Base-by-base conservation (phyloP, 176 grass and related monocot species). In the Elymus sibiricus region DNA sequence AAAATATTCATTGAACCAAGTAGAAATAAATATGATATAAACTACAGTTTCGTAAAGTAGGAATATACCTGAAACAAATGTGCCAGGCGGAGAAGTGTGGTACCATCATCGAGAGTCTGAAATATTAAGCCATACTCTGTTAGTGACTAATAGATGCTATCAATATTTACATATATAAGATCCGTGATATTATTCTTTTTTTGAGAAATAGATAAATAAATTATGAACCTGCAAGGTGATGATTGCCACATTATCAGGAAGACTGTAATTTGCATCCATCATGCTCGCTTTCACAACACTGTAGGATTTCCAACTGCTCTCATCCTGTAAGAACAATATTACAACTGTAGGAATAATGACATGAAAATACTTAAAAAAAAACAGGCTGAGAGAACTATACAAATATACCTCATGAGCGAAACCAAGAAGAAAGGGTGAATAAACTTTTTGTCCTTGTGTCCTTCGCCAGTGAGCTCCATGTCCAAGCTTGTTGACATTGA, bases 401-500 rank as follows among this genome's bases (percentile, higher is more conserved):
- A 60, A 77, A 83, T 68, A 65, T 92, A 98, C 91, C 93, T 91
- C 95, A 63, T 98, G 77, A 73, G 87, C 60, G 65, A 98, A 98
- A 79, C 93, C 95, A 81, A 95, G 69, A 83, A 98, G 95, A 93
- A 95, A 88, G 12, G 93, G 89, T 26, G 95, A 98, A 79, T 98
- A 95, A 69, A 93, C 87, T 93, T 95, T 80, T 80, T 98, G 95
- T 59, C 93, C 89, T 85, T 74, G 76, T 85, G 87, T 95, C 80
- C 93, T 81, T 38, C 95, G 89, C 91, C 95, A 95, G 64, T 91
- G 84, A 61, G 93, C 89, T 83, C 95, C 95, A 78, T 88, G 83
- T 82, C 91, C 93, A 64, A 92, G 76, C 77, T 92, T 87, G 31
- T 98, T 79, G 15, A 95, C 82, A 56, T 90, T 91, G 35, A 95